Conservation (phyloP, 768 basidiomycete species). For the Boletales sp. region DNA sequence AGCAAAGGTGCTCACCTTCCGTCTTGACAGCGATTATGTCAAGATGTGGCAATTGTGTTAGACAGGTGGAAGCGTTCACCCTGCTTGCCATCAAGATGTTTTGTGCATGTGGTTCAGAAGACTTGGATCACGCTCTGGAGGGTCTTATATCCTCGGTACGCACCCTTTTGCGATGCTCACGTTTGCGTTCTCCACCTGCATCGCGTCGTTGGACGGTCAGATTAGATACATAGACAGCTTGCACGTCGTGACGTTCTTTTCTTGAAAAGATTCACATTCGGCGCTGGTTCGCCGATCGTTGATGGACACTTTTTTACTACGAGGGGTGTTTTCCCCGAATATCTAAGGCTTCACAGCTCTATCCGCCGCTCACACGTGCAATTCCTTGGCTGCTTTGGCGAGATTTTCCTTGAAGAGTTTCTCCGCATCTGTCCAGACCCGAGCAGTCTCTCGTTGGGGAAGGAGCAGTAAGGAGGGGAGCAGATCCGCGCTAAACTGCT, state of each 20-base stretch:
- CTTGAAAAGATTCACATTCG: neutral
- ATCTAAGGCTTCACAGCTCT: neutral
- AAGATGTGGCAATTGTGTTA: constrained; percentile 33
- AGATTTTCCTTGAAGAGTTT: constrained; percentile 71
- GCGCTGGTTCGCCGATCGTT: neutral
- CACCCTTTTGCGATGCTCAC: neutral
- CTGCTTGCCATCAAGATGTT: too few relatives aligned
- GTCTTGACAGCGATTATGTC: constrained; percentile 24
- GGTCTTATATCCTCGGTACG: neutral
- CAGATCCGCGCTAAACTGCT: constrained; percentile 89
- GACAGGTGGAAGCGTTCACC: neutral
- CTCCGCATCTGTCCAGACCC: constrained; percentile 89
- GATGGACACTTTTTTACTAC: neutral
- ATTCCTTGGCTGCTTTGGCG: constrained; percentile 41
- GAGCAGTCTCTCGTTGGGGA: constrained; percentile 58
- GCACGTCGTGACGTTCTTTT: too few relatives aligned
- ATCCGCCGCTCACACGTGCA: neutral
- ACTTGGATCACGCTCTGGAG: neutral
- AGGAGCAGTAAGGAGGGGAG: constrained; percentile 80
- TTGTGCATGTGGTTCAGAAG: too few relatives aligned
- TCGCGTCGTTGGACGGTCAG: too few relatives aligned
- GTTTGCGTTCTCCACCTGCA: too few relatives aligned
- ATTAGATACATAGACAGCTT: too few relatives aligned
- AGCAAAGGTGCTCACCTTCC: too few relatives aligned
- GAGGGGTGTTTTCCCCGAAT: neutral